phyloP scores from a whole-genome alignment of 78 protist species.

The Dictyostelium capitatum region DNA sequence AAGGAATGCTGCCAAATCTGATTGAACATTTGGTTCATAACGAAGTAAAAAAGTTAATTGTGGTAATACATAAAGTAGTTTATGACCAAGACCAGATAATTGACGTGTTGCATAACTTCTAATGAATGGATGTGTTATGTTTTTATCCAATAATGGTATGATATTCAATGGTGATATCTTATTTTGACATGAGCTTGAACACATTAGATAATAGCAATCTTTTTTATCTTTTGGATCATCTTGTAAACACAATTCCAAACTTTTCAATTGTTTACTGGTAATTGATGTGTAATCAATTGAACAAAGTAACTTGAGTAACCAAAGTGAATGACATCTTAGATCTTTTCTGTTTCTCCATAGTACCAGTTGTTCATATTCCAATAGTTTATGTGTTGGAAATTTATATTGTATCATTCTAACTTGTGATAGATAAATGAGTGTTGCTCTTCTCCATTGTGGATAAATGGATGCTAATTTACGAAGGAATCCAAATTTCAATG shows the following conservation, averaged over 20 bases:
- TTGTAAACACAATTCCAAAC: background rate
- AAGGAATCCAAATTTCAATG: constrained; percentile 16
- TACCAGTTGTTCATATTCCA: constrained; percentile 7
- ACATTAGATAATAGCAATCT: constrained; percentile 54
- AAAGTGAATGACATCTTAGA: constrained; percentile 61
- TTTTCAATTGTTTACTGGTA: constrained; percentile 15
- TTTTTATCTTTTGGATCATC: background rate
- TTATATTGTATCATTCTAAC: constrained; percentile 62
- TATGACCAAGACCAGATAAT: background rate
- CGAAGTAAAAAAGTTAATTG: constrained; percentile 54
- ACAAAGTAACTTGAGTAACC: constrained; percentile 42
- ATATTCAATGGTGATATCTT: constrained; percentile 23
- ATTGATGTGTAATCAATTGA: constrained; percentile 39
- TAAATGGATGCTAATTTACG: constrained; percentile 33
- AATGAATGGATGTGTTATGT: background rate
- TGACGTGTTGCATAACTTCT: constrained; percentile 40
- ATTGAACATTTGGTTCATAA: constrained; percentile 23
- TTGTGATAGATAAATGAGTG: constrained; percentile 35
- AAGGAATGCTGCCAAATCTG: constrained; percentile 22
- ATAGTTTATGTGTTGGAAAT: constrained; percentile 29
- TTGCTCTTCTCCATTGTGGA: constrained; percentile 35
- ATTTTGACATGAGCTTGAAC: constrained; percentile 41
- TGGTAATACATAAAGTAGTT: constrained; percentile 32
- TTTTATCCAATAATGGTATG: constrained; percentile 55
- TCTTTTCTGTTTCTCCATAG: constrained; percentile 67